phyloP scores from a whole-genome alignment of 352 stramenopile species.

The Elongisporangium undulatum region DNA sequence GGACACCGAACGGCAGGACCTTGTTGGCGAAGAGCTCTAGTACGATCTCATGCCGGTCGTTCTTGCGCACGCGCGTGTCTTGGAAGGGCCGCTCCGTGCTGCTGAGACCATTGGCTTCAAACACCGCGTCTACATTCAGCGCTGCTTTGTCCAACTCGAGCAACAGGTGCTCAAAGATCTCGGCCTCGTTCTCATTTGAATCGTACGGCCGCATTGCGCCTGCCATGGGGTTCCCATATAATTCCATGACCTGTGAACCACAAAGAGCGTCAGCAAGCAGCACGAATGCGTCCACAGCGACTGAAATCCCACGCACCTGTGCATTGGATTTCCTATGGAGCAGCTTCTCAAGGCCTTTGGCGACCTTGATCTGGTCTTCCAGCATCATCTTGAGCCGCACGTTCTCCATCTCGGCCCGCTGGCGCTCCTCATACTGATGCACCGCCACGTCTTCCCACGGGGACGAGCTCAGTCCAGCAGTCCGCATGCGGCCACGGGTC shows the following conservation, averaged over 20 bases:
- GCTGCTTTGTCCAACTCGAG: not conserved
- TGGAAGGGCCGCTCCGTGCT: slow-evolving; percentile 16
- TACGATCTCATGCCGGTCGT: not conserved
- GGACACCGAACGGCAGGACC: slow-evolving; percentile 18
- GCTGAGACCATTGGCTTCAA: slow-evolving; percentile 28
- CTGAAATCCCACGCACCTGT: not conserved
- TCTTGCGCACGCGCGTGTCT: not conserved
- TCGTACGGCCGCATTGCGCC: not conserved
- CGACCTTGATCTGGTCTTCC: slow-evolving; percentile 54
- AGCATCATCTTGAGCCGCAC: slow-evolving; percentile 48
- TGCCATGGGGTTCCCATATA: not conserved
- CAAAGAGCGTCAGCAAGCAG: not conserved
- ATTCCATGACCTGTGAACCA: not conserved
- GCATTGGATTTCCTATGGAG: slow-evolving; percentile 44
- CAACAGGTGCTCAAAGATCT: not conserved
- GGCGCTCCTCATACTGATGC: slow-evolving; percentile 61
- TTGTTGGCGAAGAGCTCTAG: slow-evolving; percentile 24
- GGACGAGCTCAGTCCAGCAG: not conserved
- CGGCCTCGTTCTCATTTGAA: not conserved
- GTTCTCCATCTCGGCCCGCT: slow-evolving; percentile 70
- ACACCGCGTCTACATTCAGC: slow-evolving; percentile 15
- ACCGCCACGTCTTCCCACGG: slow-evolving; percentile 64
- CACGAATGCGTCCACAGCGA: not conserved
- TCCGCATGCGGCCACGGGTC: not conserved
- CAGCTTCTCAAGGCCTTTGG: slow-evolving; percentile 50